phyloP scores from a whole-genome alignment of 129 eudicot genomes.

The Tanacetum coccineum region DNA sequence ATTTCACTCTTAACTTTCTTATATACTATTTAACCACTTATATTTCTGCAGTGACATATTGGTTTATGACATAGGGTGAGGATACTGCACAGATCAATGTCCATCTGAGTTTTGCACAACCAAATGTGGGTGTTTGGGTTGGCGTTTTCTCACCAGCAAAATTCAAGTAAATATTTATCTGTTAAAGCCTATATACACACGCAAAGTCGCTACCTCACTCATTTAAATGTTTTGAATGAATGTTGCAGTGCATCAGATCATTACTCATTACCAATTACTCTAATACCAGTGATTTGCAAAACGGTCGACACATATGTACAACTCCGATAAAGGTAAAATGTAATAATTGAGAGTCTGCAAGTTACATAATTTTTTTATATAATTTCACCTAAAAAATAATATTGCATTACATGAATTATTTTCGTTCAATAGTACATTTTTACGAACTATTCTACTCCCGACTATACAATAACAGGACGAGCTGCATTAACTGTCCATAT shows the following conservation, averaged over 20 bases:
- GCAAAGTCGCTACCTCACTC: background rate
- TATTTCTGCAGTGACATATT: no score
- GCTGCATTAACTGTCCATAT: no score
- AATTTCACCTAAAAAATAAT: no score
- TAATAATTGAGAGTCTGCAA: background rate
- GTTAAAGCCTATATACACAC: background rate
- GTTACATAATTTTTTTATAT: no score
- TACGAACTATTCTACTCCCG: no score
- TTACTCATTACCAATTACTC: no score
- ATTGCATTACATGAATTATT: no score
- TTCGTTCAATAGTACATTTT: no score
- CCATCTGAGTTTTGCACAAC: conserved; percentile 37
- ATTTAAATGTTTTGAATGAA: conserved; percentile 3
- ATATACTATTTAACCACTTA: no score
- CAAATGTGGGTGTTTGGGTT: conserved; percentile 68
- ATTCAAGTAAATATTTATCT: conserved; percentile 41
- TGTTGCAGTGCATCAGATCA: conserved; percentile 52
- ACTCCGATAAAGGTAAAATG: conserved; percentile 71
- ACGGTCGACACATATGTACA: conserved; percentile 53
- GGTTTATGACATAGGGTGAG: conserved; percentile 47
- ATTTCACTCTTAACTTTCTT: no score
- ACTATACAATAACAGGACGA: no score
- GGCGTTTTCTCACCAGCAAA: conserved; percentile 80
- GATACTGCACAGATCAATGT: conserved; percentile 53
- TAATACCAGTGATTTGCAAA: conserved; percentile 29